Base-by-base conservation (phyloP, 345 rosid species). In the Erodium maritimum region DNA sequence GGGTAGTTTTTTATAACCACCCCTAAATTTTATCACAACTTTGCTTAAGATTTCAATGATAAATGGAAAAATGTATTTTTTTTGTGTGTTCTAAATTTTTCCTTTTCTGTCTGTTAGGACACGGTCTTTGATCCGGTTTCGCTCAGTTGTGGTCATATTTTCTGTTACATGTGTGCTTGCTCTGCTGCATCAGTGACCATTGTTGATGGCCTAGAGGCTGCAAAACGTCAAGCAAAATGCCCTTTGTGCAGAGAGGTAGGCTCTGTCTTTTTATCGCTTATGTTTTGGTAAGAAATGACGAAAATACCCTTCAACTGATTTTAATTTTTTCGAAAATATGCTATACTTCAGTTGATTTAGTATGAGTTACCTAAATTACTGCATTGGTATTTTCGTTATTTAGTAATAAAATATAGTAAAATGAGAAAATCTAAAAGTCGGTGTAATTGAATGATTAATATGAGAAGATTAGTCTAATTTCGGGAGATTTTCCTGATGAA, bases 111-210 rank as follows among this genome's bases (percentile, higher is more conserved):
- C 21, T 60, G 58, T 62, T 89, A 88, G 99, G 96, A 93, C 19
- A 83, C 91, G 0, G 95, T 93, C 50, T 93, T 93, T 60, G 95
- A 93, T 77, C 82, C 96, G 19, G 87, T 93, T 61, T 78, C 96
- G 58, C 77, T 93, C 46, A 73, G 85, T 10, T 93, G 96, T 18
- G 96, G 96, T 67, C 99, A 93, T 69, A 93, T 88, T 67, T 88
- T 82, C 75, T 88, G 99, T 83, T 78, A 81, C 69, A 76, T 83
- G 74, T 93, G 99, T 69, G 91, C 96, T 71, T 93, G 94, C 75
- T 83, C 95, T 54, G 91, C 99, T 79, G 96, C 96, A 63, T 80
- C 93, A 5, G 89, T 93, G 54, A 89, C 67, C 19, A 75, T 83
- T 60, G 79, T 91, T 29, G 89, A 83, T 71, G 95, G 91, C 54